phyloP scores from a whole-genome alignment of 495 filamentous ascomycete genomes.

The Pyrenula aspistea region DNA sequence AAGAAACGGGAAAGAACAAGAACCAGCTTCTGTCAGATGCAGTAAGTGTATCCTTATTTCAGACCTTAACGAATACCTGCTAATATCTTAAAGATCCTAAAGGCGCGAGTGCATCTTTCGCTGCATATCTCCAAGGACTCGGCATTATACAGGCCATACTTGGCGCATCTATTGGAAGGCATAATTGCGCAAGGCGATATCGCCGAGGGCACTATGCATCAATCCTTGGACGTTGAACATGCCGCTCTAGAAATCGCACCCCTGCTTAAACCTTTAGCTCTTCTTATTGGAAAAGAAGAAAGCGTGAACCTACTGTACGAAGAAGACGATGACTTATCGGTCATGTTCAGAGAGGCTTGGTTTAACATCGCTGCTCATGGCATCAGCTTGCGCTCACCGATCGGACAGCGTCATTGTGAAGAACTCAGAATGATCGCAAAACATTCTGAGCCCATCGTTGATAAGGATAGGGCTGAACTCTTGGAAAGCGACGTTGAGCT shows the following conservation, averaged over 20 bases:
- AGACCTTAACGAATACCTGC: slow-evolving; percentile 2
- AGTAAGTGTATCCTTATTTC: slow-evolving; percentile 31
- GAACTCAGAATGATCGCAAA: slow-evolving; percentile 74
- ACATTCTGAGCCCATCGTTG: slow-evolving; percentile 71
- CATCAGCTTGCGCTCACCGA: slow-evolving; percentile 59
- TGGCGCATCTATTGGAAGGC: slow-evolving; percentile 73
- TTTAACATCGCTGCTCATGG: slow-evolving; percentile 94
- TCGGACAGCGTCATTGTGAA: slow-evolving; percentile 52
- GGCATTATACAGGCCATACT: slow-evolving; percentile 61
- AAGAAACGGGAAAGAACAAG: slow-evolving; percentile 55
- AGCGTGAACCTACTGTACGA: slow-evolving; percentile 18
- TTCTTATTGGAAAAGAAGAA: slow-evolving; percentile 49
- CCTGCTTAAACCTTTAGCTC: slow-evolving; percentile 67
- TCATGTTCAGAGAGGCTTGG: slow-evolving; percentile 83
- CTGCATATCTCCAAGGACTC: slow-evolving; percentile 52
- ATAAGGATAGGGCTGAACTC: slow-evolving; percentile 73
- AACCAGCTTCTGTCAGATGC: slow-evolving; percentile 38
- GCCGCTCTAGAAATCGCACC: slow-evolving; percentile 74
- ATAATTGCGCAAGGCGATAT: slow-evolving; percentile 83
- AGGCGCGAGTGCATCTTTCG: slow-evolving; percentile 69
- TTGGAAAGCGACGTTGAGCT: slow-evolving; percentile 92
- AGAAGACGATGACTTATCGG: slow-evolving; percentile 51
- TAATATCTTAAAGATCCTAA: slow-evolving; percentile 22
- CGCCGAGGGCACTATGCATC: slow-evolving; percentile 21
- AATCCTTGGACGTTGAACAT: slow-evolving; percentile 34